A percentile compares a stretch with the other conserved stretches of the same genome.
Evolutionary conservation across 1,284 basidiomycete species (phyloP).

Genomic region (Puccinia hordei): DNA sequence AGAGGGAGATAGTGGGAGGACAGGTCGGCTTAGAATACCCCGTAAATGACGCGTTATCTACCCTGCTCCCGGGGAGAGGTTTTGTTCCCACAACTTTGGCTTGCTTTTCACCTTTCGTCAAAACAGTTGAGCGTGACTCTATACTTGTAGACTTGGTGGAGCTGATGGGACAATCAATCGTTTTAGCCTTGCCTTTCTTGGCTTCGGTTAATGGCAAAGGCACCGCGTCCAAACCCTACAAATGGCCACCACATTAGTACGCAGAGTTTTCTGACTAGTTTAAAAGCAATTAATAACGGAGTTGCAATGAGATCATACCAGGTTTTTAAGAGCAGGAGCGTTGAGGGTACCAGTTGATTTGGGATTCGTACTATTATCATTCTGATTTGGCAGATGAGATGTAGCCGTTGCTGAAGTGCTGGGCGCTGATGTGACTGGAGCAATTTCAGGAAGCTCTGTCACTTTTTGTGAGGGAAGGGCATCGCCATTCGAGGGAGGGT

Average conservation of each 20-base stretch:
- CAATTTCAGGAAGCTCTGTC: background rate
- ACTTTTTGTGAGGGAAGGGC: background rate
- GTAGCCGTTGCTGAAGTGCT: background rate
- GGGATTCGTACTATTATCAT: background rate
- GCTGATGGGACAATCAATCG: no score
- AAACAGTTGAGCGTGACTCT: background rate
- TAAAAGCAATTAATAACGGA: background rate
- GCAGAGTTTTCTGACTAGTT: background rate
- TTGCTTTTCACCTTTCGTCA: background rate
- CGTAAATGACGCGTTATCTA: background rate
- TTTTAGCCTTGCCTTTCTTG: background rate
- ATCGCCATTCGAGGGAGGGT: background rate
- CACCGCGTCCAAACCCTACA: background rate
- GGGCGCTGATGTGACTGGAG: background rate
- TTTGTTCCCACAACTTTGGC: background rate
- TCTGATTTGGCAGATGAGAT: background rate
- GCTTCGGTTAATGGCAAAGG: background rate
- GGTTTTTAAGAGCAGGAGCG: background rate
- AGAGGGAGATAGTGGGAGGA: background rate
- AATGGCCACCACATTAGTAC: background rate
- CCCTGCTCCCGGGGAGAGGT: background rate
- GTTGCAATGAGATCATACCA: background rate
- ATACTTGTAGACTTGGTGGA: background rate
- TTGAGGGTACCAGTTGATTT: background rate
- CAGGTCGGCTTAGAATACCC: background rate